phyloP scores from a whole-genome alignment of 1,284 basidiomycete genomes.

The Cryptococcus amylolentus region DNA sequence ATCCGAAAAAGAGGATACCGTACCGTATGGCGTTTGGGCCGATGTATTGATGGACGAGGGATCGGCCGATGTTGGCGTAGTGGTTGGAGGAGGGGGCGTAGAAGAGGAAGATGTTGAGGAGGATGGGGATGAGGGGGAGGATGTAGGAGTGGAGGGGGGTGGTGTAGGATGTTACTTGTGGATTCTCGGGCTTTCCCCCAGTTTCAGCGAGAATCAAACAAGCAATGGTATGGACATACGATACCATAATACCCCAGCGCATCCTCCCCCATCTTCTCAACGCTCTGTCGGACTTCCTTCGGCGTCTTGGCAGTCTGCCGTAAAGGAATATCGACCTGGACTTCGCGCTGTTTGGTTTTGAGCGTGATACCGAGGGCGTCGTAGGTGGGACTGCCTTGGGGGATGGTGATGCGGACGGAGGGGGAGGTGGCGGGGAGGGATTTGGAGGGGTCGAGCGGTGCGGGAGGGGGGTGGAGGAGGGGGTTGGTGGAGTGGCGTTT shows the following conservation, averaged over 20 bases:
- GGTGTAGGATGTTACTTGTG: constrained; percentile 6
- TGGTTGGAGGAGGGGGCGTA: constrained; percentile 3
- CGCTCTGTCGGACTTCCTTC: constrained; percentile 3
- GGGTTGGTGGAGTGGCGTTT: constrained; percentile 15
- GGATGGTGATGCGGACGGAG: constrained; percentile 6
- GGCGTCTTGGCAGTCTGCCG: not conserved
- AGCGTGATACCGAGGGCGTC: constrained; percentile 12
- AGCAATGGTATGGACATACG: constrained; percentile 11
- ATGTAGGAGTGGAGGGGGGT: not conserved
- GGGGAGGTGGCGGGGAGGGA: not conserved
- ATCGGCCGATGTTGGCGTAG: constrained; percentile 3
- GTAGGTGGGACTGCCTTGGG: constrained; percentile 3
- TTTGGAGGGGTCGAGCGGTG: not conserved
- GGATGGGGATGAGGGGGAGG: constrained; percentile 3
- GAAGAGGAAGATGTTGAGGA: constrained; percentile 6
- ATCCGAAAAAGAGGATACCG: not conserved
- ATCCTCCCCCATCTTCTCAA: constrained; percentile 12
- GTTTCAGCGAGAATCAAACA: not conserved
- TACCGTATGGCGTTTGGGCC: constrained; percentile 21
- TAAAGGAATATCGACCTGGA: constrained; percentile 15
- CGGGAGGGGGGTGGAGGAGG: constrained; percentile 8
- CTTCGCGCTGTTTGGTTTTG: constrained; percentile 6
- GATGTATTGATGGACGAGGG: constrained; percentile 6
- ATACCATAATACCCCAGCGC: constrained; percentile 13
- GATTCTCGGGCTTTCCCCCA: constrained; percentile 6